phyloP scores from a whole-genome alignment of 2,329 filamentous ascomycete genomes.

The Alternaria brassicae region DNA sequence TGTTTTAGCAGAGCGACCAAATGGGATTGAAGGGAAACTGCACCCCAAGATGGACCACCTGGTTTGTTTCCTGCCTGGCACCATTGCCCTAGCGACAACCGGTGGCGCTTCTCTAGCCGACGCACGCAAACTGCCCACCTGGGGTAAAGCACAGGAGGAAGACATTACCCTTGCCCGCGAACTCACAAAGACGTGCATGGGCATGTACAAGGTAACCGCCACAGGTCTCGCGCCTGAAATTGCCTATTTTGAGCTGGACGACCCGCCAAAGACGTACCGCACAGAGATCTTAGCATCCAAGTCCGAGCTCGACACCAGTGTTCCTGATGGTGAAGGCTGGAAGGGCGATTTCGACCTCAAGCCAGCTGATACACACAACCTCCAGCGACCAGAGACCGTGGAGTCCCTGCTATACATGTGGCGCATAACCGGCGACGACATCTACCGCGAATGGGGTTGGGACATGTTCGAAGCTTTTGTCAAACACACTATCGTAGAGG shows the following conservation, averaged over 20 bases:
- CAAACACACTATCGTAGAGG: slow-evolving; percentile 79
- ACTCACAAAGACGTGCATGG: slow-evolving; percentile 96
- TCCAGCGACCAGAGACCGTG: slow-evolving; percentile 95
- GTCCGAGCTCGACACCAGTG: slow-evolving; percentile 38
- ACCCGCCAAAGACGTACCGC: slow-evolving; percentile 68
- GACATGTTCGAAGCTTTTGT: slow-evolving; percentile 95
- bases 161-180: slow-evolving; percentile 88
- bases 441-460: slow-evolving; percentile 97
- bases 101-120: slow-evolving; percentile 77
- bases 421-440: slow-evolving; percentile 89
- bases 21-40: slow-evolving; percentile 70
- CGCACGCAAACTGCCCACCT: slow-evolving; percentile 72
- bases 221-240: slow-evolving; percentile 96
- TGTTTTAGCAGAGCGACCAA: slow-evolving; percentile 85
- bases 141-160: slow-evolving; percentile 81
- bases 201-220: slow-evolving; percentile 89
- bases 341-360: slow-evolving; percentile 81
- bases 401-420: slow-evolving; percentile 98
- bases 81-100: slow-evolving; percentile 87
- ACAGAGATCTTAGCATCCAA: slow-evolving; percentile 57
- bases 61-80: slow-evolving; percentile 96
- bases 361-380: slow-evolving; percentile 83
- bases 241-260: slow-evolving; percentile 81
- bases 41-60: slow-evolving; percentile 97
- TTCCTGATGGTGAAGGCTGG: slow-evolving; percentile 65